A percentile compares a stretch with the other conserved stretches of the same genome.
These are phyloP conservation scores for Globisporangium nodosum DNA, from an alignment of 352 stramenopile genomes.

Conservation along the genomic window DNA sequence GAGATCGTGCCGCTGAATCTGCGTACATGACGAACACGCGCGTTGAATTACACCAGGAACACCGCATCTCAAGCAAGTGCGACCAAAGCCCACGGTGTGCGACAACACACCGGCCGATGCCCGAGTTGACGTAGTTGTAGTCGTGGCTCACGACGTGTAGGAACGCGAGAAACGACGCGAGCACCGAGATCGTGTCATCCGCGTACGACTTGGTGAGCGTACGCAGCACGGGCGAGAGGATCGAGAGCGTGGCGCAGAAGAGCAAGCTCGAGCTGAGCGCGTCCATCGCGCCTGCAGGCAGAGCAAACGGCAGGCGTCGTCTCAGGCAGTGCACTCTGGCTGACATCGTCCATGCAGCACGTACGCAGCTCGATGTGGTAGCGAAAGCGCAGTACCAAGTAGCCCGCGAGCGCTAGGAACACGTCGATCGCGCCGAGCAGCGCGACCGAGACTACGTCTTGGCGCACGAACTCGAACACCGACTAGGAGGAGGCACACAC, in stretches of 20 bases:
- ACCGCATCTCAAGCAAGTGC: not conserved
- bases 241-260: slow-evolving; percentile 78
- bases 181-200: slow-evolving; percentile 89
- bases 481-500: slow-evolving; percentile 25
- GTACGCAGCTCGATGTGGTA: slow-evolving; percentile 34
- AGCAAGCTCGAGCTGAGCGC: slow-evolving; percentile 67
- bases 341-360: not conserved
- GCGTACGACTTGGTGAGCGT: slow-evolving; percentile 89
- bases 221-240: slow-evolving; percentile 86
- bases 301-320: not conserved
- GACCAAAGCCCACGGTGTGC: too few relatives aligned
- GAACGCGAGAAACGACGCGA: slow-evolving; percentile 67
- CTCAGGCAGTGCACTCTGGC: not conserved
- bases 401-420: slow-evolving; percentile 47
- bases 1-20: slow-evolving; percentile 88
- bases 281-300: slow-evolving; percentile 32
- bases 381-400: slow-evolving; percentile 40
- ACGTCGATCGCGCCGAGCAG: slow-evolving; percentile 55
- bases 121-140: slow-evolving; percentile 86
- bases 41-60: not conserved
- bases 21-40: not conserved
- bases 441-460: slow-evolving; percentile 45
- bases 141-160: slow-evolving; percentile 90
- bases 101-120: slow-evolving; percentile 48
- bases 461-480: slow-evolving; percentile 66